Evolutionary conservation across 768 basidiomycete genomes (phyloP).

Genomic region (Exidia glandulosa): DNA sequence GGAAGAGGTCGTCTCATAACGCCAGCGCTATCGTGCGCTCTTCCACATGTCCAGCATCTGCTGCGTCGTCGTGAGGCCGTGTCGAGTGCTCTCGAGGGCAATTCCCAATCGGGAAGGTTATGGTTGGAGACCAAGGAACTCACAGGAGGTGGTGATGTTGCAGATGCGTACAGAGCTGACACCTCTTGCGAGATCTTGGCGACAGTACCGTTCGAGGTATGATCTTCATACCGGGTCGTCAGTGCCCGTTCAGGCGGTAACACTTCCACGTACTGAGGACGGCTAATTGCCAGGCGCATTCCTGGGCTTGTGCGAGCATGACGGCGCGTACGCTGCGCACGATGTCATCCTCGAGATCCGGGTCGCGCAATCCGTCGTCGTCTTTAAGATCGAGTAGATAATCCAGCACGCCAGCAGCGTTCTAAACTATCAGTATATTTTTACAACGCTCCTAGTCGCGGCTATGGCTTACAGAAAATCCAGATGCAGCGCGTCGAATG

Average conservation of each 20-base stretch:
- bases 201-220: conserved; percentile 71
- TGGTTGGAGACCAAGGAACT: no score
- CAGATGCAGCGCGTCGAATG: conserved; percentile 59
- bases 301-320: conserved; percentile 90
- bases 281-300: conserved; percentile 93
- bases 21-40: no score
- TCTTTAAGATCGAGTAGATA: conserved; percentile 43
- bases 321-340: conserved; percentile 23
- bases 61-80: no score
- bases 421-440: conserved; percentile 24
- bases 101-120: no score
- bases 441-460: not conserved
- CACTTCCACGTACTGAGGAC: conserved; percentile 46
- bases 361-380: conserved; percentile 37
- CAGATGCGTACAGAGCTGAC: conserved; percentile 1
- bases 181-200: conserved; percentile 36
- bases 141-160: not conserved
- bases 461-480: conserved; percentile 29
- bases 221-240: conserved; percentile 26
- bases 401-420: conserved; percentile 61
- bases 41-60: no score
- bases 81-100: no score
- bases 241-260: not conserved
- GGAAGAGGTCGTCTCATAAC: no score
- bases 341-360: conserved; percentile 38